Base-by-base conservation (phyloP, 2,329 filamentous ascomycete genomes). In the Paracorniculantispora psalliotae region DNA sequence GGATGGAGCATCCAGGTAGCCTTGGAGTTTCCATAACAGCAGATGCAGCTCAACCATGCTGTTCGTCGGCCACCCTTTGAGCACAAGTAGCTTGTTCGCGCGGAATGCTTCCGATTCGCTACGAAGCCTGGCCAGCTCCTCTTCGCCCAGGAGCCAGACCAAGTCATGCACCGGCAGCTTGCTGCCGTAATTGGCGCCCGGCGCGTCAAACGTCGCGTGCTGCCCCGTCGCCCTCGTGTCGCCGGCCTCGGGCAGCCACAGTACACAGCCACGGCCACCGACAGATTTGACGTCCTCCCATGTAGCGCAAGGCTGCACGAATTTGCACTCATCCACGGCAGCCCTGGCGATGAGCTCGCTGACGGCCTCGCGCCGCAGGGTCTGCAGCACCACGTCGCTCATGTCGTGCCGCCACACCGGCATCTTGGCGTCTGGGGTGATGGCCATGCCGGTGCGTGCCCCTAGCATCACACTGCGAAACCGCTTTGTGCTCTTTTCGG, bases 11-110 rank as follows among this genome's bases (percentile, higher is more conserved):
- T 58, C 47, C 23, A 84, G 49, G 64, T 82, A 87, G 1, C 82
- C 82, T 61, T 86, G 80, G 9, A 87, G 67, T 61, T 78, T 81
- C 84, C 84, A 87, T 8, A 87, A 72, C 56, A 77, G 72, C 57
- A 77, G 59, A 67, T 84, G 80, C 48, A 84, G 51, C 15, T 73
- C 68, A 23, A 75, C 67, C 8, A 78, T 80, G 39, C 73, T 70
- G 47, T 63, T 61, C 65, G 71, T 64, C 71, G 73, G 61, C 70
- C 73, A 67, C 39, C 68, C 66, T 50, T 66, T 70, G 57, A 83
- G 64, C 61, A 84, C 70, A 55, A 78, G 73, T 21, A 80, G 68
- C 9, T 69, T 72, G 2, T 72, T 72, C 0, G 75, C 67, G 2
- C 63, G 65, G 23, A 80, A 73, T 23, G 73, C 59, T 1, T 59